phyloP scores from a whole-genome alignment of 257 asterid genomes.

The Lycium barbarum region DNA sequence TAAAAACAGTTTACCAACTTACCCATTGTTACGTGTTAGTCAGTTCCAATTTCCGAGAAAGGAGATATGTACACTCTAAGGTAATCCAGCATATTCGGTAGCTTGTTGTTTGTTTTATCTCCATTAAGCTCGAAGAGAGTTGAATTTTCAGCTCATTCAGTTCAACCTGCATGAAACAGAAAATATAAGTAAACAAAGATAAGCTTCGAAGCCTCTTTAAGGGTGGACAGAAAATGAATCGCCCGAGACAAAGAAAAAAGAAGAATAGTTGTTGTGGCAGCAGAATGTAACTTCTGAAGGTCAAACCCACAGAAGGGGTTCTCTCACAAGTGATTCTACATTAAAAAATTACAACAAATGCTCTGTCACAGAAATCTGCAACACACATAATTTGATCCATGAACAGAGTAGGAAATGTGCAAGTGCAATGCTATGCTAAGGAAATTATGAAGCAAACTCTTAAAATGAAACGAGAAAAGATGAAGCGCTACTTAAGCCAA shows the following conservation, averaged over 20 bases:
- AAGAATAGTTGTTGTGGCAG: background rate
- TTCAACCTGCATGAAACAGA: conserved; percentile 48
- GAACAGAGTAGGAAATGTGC: no score
- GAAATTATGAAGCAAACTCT: no score
- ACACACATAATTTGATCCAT: no score
- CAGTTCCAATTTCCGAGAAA: background rate
- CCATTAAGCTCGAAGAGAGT: conserved; percentile 23
- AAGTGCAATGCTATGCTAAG: no score
- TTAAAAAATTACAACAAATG: no score
- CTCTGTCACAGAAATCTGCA: no score
- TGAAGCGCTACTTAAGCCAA: no score
- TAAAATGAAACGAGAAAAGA: no score
- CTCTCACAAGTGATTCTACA: no score
- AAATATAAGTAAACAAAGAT: conserved; percentile 18
- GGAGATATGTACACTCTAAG: conserved; percentile 13
- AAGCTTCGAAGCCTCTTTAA: background rate
- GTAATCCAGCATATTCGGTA: conserved; percentile 14
- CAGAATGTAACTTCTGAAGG: background rate
- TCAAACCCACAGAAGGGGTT: no score
- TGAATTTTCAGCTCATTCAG: conserved; percentile 47
- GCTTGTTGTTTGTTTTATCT: conserved; percentile 15
- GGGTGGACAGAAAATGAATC: background rate
- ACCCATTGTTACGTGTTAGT: background rate
- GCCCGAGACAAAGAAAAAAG: background rate
- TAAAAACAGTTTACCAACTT: background rate